A percentile compares a stretch with the other conserved stretches of the same genome.
Conservation (phyloP, 148 eudicot species). For the Linanthus parryae region DNA sequence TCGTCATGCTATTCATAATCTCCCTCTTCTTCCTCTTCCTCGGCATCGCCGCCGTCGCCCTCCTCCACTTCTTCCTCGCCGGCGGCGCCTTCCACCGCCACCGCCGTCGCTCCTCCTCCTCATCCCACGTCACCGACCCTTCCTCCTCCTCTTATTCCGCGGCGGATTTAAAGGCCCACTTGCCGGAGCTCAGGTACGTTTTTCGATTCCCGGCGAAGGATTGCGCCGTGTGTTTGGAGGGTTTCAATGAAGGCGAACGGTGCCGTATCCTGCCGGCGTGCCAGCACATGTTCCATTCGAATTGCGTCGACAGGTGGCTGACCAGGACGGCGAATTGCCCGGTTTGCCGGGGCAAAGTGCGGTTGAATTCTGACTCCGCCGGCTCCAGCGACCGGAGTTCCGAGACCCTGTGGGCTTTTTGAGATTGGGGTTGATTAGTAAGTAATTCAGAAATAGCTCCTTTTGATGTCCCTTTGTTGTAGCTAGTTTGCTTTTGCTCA, state of each 20-base stretch:
- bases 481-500: too few species aligned
- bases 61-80: conserved; percentile 30
- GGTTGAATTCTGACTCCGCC: conserved; percentile 24
- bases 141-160: not conserved
- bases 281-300: not conserved
- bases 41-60: conserved; percentile 24
- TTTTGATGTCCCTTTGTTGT: too few species aligned
- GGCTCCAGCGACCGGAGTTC: too few species aligned
- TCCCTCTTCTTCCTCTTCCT: conserved; percentile 38
- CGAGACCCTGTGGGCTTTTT: too few species aligned
- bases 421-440: too few species aligned
- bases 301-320: conserved; percentile 1
- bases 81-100: conserved; percentile 4
- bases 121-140: not conserved
- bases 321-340: not conserved
- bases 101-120: conserved; percentile 1
- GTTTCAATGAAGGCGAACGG: not conserved
- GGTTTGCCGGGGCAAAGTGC: not conserved
- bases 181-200: conserved; percentile 5
- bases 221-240: not conserved
- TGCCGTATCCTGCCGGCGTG: not conserved
- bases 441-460: too few species aligned
- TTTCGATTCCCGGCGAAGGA: not conserved
- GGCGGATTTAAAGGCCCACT: not conserved
- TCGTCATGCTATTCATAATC: conserved; percentile 17